phyloP scores from a whole-genome alignment of 805 yeast species.

The Limtongozyma cylindracea region DNA sequence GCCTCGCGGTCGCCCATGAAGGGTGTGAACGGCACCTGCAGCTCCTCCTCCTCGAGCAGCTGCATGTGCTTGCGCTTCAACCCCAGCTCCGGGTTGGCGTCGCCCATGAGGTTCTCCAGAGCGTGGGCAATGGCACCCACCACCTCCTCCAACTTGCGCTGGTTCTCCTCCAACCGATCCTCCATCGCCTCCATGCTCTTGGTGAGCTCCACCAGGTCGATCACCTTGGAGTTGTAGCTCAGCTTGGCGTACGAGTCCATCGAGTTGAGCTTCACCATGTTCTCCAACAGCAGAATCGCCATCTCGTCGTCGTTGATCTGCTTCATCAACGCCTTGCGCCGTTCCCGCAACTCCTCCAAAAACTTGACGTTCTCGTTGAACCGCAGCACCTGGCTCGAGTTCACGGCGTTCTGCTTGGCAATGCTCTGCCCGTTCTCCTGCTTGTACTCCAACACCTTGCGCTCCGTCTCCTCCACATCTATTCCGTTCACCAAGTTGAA shows the following conservation, averaged over 20 bases:
- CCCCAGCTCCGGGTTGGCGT: conserved; percentile 12
- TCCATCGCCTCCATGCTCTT: conserved; percentile 30
- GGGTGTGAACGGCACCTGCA: conserved; percentile 59
- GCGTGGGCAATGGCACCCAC: no score
- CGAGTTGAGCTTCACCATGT: no score
- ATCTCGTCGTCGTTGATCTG: no score
- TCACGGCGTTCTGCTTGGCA: no score
- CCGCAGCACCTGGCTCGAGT: no score
- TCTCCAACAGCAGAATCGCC: conserved; percentile 36
- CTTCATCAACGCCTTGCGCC: no score
- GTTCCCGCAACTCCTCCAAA: no score
- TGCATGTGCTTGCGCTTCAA: conserved; percentile 16
- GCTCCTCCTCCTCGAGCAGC: conserved; percentile 6
- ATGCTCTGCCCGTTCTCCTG: no score
- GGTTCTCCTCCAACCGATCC: conserved; percentile 35
- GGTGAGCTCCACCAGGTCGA: conserved; percentile 43
- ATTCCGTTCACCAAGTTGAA: conserved; percentile 50
- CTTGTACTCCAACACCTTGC: conserved; percentile 41
- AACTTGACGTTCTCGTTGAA: conserved; percentile 56
- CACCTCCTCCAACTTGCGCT: conserved; percentile 39
- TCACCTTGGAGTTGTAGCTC: no score
- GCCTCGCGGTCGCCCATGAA: conserved; percentile 70
- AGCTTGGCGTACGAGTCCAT: no score
- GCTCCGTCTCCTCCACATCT: conserved; percentile 45
- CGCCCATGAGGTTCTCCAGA: no score